Evolutionary conservation across 495 filamentous ascomycete genomes (phyloP).

Genomic region (Penicillium coprophilum): DNA sequence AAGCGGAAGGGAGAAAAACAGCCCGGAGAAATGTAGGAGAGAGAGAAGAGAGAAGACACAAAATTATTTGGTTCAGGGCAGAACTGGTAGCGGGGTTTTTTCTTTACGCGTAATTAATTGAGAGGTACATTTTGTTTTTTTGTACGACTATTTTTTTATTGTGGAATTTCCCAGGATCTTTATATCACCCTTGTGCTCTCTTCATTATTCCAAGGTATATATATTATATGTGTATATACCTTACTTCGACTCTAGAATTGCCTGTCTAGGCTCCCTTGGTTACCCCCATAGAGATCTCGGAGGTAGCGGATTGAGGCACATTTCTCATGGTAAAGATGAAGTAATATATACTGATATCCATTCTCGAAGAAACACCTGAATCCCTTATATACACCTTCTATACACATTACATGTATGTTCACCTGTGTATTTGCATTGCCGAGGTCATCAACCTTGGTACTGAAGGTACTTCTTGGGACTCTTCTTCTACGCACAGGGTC

Average conservation of each 20-base stretch:
- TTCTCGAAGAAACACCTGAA: background rate
- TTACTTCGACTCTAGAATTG: no score
- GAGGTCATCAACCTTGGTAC: background rate
- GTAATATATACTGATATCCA: background rate
- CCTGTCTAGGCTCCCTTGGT: no score
- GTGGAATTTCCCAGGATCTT: constrained; percentile 22
- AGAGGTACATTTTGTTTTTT: background rate
- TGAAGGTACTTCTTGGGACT: no score
- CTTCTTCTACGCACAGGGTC: background rate
- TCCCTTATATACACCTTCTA: background rate
- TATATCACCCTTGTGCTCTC: background rate
- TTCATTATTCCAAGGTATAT: background rate
- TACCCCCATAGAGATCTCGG: background rate
- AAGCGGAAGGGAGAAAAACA: constrained; percentile 26
- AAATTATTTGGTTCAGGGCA: constrained; percentile 21
- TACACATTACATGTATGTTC: background rate
- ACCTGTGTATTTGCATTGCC: background rate
- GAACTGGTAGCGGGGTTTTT: constrained; percentile 28
- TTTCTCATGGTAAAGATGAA: background rate
- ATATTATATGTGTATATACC: background rate
- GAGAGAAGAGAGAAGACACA: constrained; percentile 23
- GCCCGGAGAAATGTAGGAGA: constrained; percentile 22
- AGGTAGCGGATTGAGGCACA: background rate
- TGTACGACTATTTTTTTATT: constrained; percentile 10
- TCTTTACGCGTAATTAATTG: constrained; percentile 18